These are phyloP conservation scores for Gonium pectorale DNA, from an alignment of 139 green algal species.

Conservation along the genomic window DNA sequence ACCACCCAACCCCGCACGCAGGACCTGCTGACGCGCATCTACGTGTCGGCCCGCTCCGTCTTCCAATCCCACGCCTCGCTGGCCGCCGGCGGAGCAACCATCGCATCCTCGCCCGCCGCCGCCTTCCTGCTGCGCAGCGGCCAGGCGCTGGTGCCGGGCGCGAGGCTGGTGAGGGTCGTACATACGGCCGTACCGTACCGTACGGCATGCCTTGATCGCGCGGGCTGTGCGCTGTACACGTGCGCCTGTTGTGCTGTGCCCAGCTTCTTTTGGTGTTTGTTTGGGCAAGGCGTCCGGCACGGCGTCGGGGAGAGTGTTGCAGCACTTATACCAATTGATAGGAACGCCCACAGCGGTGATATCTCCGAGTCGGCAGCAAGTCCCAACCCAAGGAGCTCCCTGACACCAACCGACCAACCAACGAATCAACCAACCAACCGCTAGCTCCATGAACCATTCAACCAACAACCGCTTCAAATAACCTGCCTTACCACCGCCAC, in stretches of 20 bases:
- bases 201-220: neutral
- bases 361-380: too few relatives aligned
- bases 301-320: too few relatives aligned
- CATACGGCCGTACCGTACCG: neutral
- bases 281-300: too few relatives aligned
- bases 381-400: too few relatives aligned
- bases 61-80: neutral
- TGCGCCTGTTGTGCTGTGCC: neutral
- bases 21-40: conserved; percentile 2
- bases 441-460: too few relatives aligned
- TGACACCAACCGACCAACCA: too few relatives aligned
- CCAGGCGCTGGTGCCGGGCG: neutral
- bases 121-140: conserved; percentile 15
- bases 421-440: too few relatives aligned
- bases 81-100: neutral
- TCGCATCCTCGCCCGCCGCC: neutral
- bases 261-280: too few relatives aligned
- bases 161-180: neutral
- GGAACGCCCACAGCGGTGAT: too few relatives aligned
- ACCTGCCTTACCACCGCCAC: too few relatives aligned
- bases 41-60: neutral
- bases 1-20: neutral
- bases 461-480: too few relatives aligned
- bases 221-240: neutral
- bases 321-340: too few relatives aligned